Conservation (phyloP, 2,329 filamentous ascomycete species). For the Hirsutella minnesotensis region DNA sequence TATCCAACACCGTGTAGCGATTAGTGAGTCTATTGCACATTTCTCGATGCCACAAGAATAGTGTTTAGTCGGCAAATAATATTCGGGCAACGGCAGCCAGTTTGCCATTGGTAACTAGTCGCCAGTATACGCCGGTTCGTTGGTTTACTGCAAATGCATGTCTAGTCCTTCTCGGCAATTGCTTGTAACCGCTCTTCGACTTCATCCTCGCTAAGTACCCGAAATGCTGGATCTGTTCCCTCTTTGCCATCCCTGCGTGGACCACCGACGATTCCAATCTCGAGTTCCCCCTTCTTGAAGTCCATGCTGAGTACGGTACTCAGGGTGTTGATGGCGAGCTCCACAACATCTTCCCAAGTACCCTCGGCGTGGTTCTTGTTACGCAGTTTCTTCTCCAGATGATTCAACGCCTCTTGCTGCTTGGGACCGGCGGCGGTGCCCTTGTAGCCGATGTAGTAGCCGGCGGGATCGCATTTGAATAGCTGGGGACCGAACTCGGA, state of each 20-base stretch:
- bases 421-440: slow-evolving; percentile 94
- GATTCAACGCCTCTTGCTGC: slow-evolving; percentile 96
- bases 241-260: slow-evolving; percentile 73
- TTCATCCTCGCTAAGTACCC: slow-evolving; percentile 88
- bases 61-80: no score
- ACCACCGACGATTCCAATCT: slow-evolving; percentile 93
- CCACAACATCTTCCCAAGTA: slow-evolving; percentile 93
- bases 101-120: no score
- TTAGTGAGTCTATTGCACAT: no score
- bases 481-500: slow-evolving; percentile 86
- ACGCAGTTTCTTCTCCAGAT: slow-evolving; percentile 98
- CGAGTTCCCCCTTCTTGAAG: slow-evolving; percentile 98
- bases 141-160: neutral
- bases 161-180: slow-evolving; percentile 95
- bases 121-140: no score
- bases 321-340: slow-evolving; percentile 88
- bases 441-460: slow-evolving; percentile 98
- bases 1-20: no score
- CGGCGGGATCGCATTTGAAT: slow-evolving; percentile 96
- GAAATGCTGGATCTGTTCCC: slow-evolving; percentile 68
- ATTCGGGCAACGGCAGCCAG: no score
- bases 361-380: slow-evolving; percentile 94
- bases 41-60: no score
- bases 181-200: slow-evolving; percentile 97
- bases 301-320: slow-evolving; percentile 97